Evolutionary conservation across 2,329 filamentous ascomycete species (phyloP).

Genomic region (Onygenales sp.): DNA sequence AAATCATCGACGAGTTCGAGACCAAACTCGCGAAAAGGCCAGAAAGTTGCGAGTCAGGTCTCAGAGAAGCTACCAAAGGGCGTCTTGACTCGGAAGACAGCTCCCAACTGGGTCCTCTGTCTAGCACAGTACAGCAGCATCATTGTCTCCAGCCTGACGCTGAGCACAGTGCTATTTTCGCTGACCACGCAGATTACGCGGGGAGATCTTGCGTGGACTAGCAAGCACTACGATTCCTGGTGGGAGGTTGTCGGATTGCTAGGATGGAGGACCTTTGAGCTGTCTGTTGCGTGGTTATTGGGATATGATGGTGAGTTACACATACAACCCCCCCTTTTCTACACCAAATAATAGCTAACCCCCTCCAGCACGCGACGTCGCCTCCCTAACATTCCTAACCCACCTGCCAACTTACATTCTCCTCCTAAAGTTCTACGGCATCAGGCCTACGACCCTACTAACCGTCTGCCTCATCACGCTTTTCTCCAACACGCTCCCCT

Average conservation of each 20-base stretch:
- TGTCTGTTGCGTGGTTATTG: conserved; percentile 63
- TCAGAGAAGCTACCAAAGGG: neutral
- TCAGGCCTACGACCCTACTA: conserved; percentile 52
- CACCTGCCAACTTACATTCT: conserved; percentile 70
- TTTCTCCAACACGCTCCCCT: conserved; percentile 60
- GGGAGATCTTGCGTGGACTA: conserved; percentile 58
- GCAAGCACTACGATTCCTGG: conserved; percentile 53
- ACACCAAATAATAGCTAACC: neutral
- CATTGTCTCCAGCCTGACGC: conserved; percentile 46
- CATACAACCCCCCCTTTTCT: neutral
- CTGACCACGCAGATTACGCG: conserved; percentile 50
- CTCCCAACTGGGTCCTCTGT: conserved; percentile 20
- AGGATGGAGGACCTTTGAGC: conserved; percentile 52
- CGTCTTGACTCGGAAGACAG: neutral
- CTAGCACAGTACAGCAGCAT: conserved; percentile 35
- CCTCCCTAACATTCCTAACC: conserved; percentile 57
- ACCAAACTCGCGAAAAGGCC: neutral
- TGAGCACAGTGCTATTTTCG: conserved; percentile 58
- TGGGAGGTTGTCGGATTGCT: conserved; percentile 49
- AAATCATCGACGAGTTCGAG: neutral
- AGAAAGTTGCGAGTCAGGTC: neutral
- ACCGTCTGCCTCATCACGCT: conserved; percentile 59
- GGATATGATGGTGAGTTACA: conserved; percentile 51
- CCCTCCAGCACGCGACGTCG: conserved; percentile 52
- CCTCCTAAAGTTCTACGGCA: conserved; percentile 65